Percentiles rank a stretch among this genome's conserved stretches.
Evolutionary conservation across 208 protist genomes (phyloP).

Genomic region (Leishmania guyanensis): DNA sequence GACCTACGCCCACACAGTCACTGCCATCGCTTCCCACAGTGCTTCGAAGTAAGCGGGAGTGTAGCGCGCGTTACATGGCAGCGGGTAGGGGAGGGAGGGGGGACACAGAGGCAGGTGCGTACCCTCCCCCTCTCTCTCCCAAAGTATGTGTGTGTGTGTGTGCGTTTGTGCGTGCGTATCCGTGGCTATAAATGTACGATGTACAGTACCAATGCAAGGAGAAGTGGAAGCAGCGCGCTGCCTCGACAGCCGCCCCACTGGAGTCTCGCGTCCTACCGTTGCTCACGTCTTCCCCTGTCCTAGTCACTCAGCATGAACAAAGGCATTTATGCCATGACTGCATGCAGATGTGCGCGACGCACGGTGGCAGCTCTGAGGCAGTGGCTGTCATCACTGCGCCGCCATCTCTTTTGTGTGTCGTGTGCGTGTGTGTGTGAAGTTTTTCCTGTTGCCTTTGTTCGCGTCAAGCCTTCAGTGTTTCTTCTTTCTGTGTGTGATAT

Average conservation of each 20-base stretch:
- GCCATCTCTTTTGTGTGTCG: not conserved
- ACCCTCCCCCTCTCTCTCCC: not conserved
- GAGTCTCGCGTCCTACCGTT: not conserved
- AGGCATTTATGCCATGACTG: not conserved
- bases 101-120: not conserved
- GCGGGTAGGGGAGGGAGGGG: not conserved
- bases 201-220: not conserved
- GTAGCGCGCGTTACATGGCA: not conserved
- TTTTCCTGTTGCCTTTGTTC: not conserved
- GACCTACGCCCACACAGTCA: slow-evolving; percentile 68
- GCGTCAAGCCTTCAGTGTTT: not conserved
- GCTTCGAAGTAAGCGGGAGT: slow-evolving; percentile 34
- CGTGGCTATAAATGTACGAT: not conserved
- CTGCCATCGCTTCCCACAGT: slow-evolving; percentile 58
- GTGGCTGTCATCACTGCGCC: not conserved
- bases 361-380: not conserved
- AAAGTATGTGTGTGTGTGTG: not conserved
- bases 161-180: not conserved
- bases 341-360: not conserved
- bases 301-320: not conserved
- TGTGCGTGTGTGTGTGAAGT: not conserved
- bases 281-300: not conserved
- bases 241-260: not conserved
- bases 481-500: not conserved
- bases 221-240: not conserved